A percentile compares a stretch with the other conserved stretches of the same genome.
Conservation (phyloP, 2,329 filamentous ascomycete genomes). For the Cytospora mali region DNA sequence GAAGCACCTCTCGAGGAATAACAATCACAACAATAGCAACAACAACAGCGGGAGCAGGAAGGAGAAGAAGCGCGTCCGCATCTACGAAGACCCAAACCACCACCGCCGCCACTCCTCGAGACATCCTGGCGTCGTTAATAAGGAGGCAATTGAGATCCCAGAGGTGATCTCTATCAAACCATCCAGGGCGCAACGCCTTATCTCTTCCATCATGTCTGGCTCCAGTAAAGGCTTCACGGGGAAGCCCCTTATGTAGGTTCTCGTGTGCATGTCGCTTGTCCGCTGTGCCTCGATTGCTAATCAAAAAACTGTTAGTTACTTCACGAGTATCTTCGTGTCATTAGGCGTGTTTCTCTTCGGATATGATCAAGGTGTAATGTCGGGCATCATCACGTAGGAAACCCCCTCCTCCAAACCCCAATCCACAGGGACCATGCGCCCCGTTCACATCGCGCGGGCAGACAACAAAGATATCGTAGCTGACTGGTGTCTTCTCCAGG, state of each 20-base stretch:
- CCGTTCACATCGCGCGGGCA: not conserved
- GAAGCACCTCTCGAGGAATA: conserved; percentile 48
- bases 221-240: conserved; percentile 87
- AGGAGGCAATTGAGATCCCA: conserved; percentile 84
- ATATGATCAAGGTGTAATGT: conserved; percentile 91
- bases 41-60: conserved; percentile 31
- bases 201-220: conserved; percentile 86
- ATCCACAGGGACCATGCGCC: not conserved
- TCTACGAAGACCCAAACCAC: conserved; percentile 45
- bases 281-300: conserved; percentile 13
- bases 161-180: conserved; percentile 65
- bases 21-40: too few species aligned
- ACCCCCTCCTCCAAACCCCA: not conserved
- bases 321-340: conserved; percentile 89
- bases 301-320: conserved; percentile 64
- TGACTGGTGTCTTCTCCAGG: conserved; percentile 48
- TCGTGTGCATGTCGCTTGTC: conserved; percentile 7
- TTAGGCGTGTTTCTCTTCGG: conserved; percentile 87
- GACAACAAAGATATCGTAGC: conserved; percentile 33
- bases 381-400: conserved; percentile 66
- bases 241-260: conserved; percentile 81
- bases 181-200: conserved; percentile 66
- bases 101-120: conserved; percentile 36
- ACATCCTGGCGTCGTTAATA: conserved; percentile 53
- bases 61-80: conserved; percentile 69